Percentiles rank a stretch among this genome's conserved stretches.
phyloP scores from a whole-genome alignment of 1,284 basidiomycete species.

The Boletus sp. region DNA sequence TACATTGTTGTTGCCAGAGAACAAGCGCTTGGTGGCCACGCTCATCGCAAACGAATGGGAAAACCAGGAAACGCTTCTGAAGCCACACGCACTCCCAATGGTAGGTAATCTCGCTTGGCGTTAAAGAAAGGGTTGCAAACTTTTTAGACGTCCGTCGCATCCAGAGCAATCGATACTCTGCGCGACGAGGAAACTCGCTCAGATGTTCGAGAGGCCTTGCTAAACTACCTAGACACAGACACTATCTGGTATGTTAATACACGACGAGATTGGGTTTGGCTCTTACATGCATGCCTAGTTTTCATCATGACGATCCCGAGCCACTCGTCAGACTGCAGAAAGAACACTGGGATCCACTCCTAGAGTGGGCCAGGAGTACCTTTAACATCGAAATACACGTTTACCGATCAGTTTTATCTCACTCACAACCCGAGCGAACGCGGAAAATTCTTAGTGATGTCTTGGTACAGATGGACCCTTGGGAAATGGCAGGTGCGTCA shows the following conservation, averaged over 20 bases:
- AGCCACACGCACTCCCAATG: conserved; percentile 89
- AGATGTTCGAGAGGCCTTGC: conserved; percentile 69
- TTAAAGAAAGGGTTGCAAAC: neutral
- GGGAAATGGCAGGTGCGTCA: conserved; percentile 81
- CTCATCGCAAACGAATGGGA: conserved; percentile 96
- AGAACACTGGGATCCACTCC: conserved; percentile 87
- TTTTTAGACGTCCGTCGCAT: conserved; percentile 75
- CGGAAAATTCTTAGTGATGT: conserved; percentile 55
- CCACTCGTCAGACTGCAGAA: conserved; percentile 77
- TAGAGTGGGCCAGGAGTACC: conserved; percentile 71
- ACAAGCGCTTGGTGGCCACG: conserved; percentile 72
- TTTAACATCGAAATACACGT: conserved; percentile 67
- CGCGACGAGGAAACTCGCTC: conserved; percentile 50
- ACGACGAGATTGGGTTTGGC: neutral
- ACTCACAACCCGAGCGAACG: conserved; percentile 66
- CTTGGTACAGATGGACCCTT: conserved; percentile 65
- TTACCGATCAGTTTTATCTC: conserved; percentile 65
- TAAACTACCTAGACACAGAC: conserved; percentile 93
- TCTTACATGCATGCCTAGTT: conserved; percentile 46
- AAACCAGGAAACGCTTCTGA: conserved; percentile 81
- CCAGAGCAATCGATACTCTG: conserved; percentile 85
- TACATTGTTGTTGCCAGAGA: conserved; percentile 65
- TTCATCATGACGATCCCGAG: conserved; percentile 76
- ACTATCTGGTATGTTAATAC: conserved; percentile 74
- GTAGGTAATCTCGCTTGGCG: conserved; percentile 43